A percentile compares a stretch with the other conserved stretches of the same genome.
These are phyloP conservation scores for Pseudozyma tsukubaensis DNA, from an alignment of 1,284 basidiomycete genomes.

Conservation along the genomic window DNA sequence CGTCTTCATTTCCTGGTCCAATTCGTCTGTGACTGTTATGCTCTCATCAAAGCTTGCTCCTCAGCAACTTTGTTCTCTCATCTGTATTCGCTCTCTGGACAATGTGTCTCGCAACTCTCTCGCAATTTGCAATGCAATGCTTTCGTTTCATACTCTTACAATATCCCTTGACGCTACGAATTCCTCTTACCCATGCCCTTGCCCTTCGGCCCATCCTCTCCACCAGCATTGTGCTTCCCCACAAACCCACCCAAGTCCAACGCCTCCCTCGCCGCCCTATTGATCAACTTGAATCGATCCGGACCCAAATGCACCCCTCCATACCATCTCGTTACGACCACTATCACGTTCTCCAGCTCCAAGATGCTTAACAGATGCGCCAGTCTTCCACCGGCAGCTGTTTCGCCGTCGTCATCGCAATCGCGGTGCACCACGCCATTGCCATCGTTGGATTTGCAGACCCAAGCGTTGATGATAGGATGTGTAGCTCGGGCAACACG, in stretches of 20 bases:
- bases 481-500: constrained; percentile 64
- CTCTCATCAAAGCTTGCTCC: not conserved
- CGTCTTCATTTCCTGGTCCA: not conserved
- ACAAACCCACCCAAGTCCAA: constrained; percentile 58
- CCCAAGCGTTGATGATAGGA: constrained; percentile 68
- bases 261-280: constrained; percentile 61
- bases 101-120: too few relatives aligned
- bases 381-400: constrained; percentile 67
- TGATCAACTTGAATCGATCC: constrained; percentile 67
- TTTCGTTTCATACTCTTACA: not conserved
- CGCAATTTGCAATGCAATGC: constrained; percentile 1
- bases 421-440: constrained; percentile 63
- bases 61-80: too few relatives aligned
- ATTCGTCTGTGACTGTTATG: not conserved
- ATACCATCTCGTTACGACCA: constrained; percentile 67
- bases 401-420: constrained; percentile 68
- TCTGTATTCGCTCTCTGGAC: too few relatives aligned
- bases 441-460: constrained; percentile 52
- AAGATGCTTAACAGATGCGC: constrained; percentile 67
- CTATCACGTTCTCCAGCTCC: constrained; percentile 61
- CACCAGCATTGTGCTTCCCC: constrained; percentile 15
- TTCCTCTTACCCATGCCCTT: constrained; percentile 36
- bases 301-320: constrained; percentile 65
- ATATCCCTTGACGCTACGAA: not conserved
- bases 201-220: constrained; percentile 4